These are phyloP conservation scores for Umbelopsis sp. DNA, from an alignment of 192 early-diverging fungal species.

Conservation along the genomic window DNA sequence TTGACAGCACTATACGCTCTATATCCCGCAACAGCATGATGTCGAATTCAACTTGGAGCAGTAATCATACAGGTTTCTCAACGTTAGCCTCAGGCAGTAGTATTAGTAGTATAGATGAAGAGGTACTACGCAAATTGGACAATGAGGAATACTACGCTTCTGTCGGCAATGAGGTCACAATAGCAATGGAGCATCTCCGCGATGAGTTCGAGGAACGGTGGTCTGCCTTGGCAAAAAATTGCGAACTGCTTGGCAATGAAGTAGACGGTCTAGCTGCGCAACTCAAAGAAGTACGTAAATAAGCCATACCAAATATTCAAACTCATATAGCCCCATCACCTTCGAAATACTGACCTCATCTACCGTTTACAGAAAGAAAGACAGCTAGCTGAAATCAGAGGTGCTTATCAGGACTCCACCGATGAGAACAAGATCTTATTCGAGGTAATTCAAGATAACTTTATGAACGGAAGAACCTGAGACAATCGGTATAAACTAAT, in stretches of 20 bases:
- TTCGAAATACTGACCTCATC: neutral
- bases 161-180: neutral
- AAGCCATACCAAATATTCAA: neutral
- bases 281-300: constrained; percentile 14
- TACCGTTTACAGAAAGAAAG: constrained; percentile 15
- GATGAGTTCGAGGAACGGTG: constrained; percentile 24
- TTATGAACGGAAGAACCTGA: neutral
- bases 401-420: constrained; percentile 18
- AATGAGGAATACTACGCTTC: neutral
- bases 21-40: constrained; percentile 16
- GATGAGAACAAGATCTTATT: constrained; percentile 25
- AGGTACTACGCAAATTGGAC: constrained; percentile 3
- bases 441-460: neutral
- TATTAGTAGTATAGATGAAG: constrained; percentile 8
- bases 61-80: neutral
- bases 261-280: constrained; percentile 4
- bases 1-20: constrained; percentile 5
- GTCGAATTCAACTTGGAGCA: constrained; percentile 11
- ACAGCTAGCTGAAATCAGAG: neutral
- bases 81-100: neutral
- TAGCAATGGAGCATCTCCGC: constrained; percentile 18
- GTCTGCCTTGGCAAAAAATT: constrained; percentile 23
- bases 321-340: too few species aligned
- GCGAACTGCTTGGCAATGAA: neutral
- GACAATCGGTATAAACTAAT: neutral